Evolutionary conservation across 2,329 filamentous ascomycete species (phyloP).

Genomic region (Botrytis porri): DNA sequence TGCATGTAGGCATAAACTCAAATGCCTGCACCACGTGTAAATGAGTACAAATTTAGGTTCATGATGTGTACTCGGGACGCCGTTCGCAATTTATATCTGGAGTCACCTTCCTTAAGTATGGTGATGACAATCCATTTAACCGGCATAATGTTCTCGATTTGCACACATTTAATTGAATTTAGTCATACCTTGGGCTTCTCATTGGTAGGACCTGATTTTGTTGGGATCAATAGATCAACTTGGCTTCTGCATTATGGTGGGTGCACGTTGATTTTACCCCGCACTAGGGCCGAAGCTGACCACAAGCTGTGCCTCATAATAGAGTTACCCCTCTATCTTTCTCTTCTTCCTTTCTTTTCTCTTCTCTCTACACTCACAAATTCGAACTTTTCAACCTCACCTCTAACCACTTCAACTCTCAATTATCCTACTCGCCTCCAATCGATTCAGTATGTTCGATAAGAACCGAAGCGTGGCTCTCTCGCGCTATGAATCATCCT

Average conservation of each 20-base stretch:
- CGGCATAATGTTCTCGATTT: not conserved
- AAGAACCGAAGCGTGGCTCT: slow-evolving; percentile 19
- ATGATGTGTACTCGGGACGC: not conserved
- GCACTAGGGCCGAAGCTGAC: not conserved
- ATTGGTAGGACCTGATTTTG: not conserved
- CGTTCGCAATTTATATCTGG: not conserved
- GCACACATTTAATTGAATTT: not conserved
- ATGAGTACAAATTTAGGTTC: not conserved
- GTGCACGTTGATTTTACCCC: not conserved
- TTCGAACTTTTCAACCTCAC: not conserved
- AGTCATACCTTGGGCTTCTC: not conserved
- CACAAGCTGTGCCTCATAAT: not conserved
- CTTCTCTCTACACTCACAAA: not conserved
- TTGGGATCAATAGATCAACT: not conserved
- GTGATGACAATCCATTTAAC: not conserved
- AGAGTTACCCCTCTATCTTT: not conserved
- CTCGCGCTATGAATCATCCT: slow-evolving; percentile 27
- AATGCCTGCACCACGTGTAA: not conserved
- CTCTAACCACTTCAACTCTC: not conserved
- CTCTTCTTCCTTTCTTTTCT: not conserved
- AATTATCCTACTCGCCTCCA: slow-evolving; percentile 31
- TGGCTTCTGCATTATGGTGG: not conserved
- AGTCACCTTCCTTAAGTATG: not conserved
- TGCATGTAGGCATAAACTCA: too few relatives aligned
- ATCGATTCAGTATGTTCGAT: slow-evolving; percentile 16